phyloP scores from a whole-genome alignment of 192 early-diverging fungal genomes.

The Podila epigama region DNA sequence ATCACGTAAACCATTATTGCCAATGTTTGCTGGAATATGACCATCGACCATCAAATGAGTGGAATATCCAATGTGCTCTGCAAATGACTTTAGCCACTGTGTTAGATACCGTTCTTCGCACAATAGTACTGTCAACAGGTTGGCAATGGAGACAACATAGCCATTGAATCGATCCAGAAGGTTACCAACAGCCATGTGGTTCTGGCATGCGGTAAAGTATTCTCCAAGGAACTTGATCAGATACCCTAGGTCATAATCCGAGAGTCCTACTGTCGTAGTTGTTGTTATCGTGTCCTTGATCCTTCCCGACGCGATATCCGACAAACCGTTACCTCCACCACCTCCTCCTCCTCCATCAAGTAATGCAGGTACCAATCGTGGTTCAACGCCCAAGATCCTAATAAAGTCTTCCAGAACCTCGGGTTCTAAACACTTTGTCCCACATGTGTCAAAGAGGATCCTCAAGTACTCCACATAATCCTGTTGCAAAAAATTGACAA shows the following conservation, averaged over 20 bases:
- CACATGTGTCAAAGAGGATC: slow-evolving; percentile 42
- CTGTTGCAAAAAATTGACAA: slow-evolving; percentile 35
- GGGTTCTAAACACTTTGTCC: slow-evolving; percentile 40
- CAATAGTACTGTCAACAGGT: slow-evolving; percentile 25
- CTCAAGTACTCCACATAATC: slow-evolving; percentile 41
- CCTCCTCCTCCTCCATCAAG: slow-evolving; percentile 20
- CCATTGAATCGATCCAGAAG: slow-evolving; percentile 35
- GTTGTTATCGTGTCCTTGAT: neutral
- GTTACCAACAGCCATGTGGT: slow-evolving; percentile 24
- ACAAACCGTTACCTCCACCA: neutral
- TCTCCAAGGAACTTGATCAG: slow-evolving; percentile 28
- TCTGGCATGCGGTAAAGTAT: slow-evolving; percentile 25
- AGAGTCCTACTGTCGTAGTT: slow-evolving; percentile 7
- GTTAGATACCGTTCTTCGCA: slow-evolving; percentile 38
- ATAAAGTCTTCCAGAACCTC: slow-evolving; percentile 42
- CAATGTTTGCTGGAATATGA: too few species aligned
- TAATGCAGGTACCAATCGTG: slow-evolving; percentile 23
- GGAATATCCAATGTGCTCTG: slow-evolving; percentile 5
- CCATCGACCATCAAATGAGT: too few species aligned
- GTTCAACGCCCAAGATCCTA: slow-evolving; percentile 43
- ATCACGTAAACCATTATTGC: neutral
- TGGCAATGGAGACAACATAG: slow-evolving; percentile 39
- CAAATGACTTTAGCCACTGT: slow-evolving; percentile 15
- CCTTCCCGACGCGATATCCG: neutral
- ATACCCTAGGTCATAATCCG: slow-evolving; percentile 27